These are phyloP conservation scores for Rubia balearica DNA, from an alignment of 305 asterid genomes.

Conservation along the genomic window DNA sequence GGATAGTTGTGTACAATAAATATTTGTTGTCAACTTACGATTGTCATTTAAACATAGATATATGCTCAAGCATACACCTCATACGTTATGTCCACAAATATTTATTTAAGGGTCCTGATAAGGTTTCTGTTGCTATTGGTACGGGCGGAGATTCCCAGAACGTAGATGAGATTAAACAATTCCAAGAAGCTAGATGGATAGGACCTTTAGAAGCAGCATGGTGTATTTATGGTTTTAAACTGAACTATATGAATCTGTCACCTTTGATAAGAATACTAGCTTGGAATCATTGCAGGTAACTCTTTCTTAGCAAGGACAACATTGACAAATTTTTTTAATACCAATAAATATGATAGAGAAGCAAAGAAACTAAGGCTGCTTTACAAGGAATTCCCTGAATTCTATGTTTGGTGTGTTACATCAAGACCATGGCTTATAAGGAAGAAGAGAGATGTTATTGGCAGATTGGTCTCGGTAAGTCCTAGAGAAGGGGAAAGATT, in stretches of 20 bases:
- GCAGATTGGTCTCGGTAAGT: background rate
- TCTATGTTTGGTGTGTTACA: background rate
- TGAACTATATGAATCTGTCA: background rate
- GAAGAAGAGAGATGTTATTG: background rate
- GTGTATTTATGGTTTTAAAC: background rate
- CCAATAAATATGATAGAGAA: background rate
- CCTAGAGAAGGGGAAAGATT: conserved; percentile 2
- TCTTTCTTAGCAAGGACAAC: background rate
- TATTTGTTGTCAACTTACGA: background rate
- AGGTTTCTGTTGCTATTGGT: background rate
- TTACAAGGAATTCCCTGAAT: background rate
- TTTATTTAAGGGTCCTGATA: background rate
- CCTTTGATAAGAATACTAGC: background rate
- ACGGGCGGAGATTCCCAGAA: no score
- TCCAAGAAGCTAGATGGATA: background rate
- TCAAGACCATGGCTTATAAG: background rate
- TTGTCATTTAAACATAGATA: background rate
- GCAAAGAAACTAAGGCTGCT: background rate
- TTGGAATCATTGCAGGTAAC: background rate
- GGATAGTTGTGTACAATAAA: background rate
- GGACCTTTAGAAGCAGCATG: background rate
- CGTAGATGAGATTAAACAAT: background rate
- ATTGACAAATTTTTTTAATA: background rate
- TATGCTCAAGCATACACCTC: background rate
- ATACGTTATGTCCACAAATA: background rate